Percentiles rank a stretch among this genome's conserved stretches.
These are phyloP conservation scores for Phytopythium sindhum DNA, from an alignment of 352 stramenopile species.

Conservation along the genomic window DNA sequence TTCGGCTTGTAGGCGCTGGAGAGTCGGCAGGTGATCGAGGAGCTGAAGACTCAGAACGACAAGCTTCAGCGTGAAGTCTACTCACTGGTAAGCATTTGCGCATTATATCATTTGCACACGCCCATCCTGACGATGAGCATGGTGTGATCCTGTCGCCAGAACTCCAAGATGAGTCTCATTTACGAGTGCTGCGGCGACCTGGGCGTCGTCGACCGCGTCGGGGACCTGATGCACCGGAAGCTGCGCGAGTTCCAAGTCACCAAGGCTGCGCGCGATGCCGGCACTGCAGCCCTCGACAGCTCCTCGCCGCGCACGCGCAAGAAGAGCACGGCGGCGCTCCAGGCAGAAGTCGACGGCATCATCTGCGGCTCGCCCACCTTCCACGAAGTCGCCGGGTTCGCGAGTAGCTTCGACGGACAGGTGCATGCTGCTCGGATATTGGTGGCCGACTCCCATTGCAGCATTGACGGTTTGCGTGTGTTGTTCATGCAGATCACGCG, in stretches of 20 bases:
- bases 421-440: constrained; percentile 1
- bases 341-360: constrained; percentile 33
- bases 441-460: background rate
- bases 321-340: constrained; percentile 20
- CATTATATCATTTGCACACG: too few species aligned
- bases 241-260: constrained; percentile 41
- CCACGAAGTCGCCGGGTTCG: constrained; percentile 49
- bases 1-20: constrained; percentile 34
- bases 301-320: constrained; percentile 21
- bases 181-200: constrained; percentile 59
- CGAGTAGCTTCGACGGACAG: constrained; percentile 65
- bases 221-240: constrained; percentile 65
- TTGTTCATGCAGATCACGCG: constrained; percentile 20
- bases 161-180: constrained; percentile 55
- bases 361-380: constrained; percentile 60
- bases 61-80: constrained; percentile 61
- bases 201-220: constrained; percentile 44
- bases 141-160: constrained; percentile 19
- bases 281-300: constrained; percentile 8
- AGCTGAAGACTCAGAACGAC: constrained; percentile 52
- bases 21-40: constrained; percentile 43
- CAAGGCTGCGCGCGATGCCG: constrained; percentile 29
- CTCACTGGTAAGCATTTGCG: constrained; percentile 23
- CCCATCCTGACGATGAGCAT: background rate
- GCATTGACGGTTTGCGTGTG: background rate